These are phyloP conservation scores for Solanum ossicruentum DNA, from an alignment of 257 asterid species.

Conservation along the genomic window DNA sequence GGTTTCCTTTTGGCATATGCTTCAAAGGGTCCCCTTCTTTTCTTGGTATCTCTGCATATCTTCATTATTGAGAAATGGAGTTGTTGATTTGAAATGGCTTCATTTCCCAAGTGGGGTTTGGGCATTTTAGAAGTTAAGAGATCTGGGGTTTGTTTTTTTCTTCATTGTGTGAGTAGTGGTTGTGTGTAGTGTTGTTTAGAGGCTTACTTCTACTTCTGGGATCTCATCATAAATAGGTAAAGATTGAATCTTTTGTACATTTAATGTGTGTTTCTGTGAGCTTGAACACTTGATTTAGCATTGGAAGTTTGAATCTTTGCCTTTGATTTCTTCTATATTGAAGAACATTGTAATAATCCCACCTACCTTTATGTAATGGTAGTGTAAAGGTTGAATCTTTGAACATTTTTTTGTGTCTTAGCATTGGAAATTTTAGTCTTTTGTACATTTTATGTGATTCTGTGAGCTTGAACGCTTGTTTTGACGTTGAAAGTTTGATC, in stretches of 20 bases:
- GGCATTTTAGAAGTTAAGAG: not conserved
- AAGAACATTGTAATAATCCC: not conserved
- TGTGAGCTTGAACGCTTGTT: not conserved
- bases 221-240: not conserved
- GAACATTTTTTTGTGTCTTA: not conserved
- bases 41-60: not conserved
- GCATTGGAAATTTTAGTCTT: not conserved
- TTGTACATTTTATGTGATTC: not conserved
- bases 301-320: not conserved
- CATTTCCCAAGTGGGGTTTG: not conserved
- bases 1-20: not conserved
- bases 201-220: not conserved
- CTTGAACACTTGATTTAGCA: not conserved
- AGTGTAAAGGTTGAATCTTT: not conserved
- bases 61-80: not conserved
- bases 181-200: not conserved
- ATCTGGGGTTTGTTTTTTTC: not conserved
- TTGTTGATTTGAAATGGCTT: not conserved
- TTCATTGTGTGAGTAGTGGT: not conserved
- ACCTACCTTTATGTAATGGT: not conserved
- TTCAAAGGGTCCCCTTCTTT: not conserved
- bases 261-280: not conserved
- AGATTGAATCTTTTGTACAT: not conserved
- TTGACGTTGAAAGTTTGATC: not conserved
- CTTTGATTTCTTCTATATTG: not conserved